Evolutionary conservation across 2,329 filamentous ascomycete genomes (phyloP).

Genomic region (Exophiala alcalophila): DNA sequence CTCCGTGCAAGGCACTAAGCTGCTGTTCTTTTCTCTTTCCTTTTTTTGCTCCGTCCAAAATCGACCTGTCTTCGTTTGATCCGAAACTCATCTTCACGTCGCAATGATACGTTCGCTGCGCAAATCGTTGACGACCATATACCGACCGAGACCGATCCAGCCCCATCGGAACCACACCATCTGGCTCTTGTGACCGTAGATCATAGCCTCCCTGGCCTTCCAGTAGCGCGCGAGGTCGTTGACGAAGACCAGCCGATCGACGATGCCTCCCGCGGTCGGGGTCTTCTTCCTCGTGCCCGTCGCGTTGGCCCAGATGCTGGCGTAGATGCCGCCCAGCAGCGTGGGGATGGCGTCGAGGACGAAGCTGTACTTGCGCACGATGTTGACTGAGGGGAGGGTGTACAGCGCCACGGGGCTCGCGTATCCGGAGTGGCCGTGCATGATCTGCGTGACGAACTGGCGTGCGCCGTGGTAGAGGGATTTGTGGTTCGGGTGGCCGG

Average conservation of each 20-base stretch:
- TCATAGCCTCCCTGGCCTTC: slow-evolving; percentile 81
- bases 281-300: slow-evolving; percentile 21
- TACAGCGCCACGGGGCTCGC: slow-evolving; percentile 78
- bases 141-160: slow-evolving; percentile 86
- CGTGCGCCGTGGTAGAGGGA: slow-evolving; percentile 80
- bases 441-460: slow-evolving; percentile 66
- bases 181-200: slow-evolving; percentile 83
- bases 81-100: slow-evolving; percentile 25
- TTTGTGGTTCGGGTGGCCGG: slow-evolving; percentile 88
- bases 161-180: slow-evolving; percentile 99
- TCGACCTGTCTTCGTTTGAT: no score
- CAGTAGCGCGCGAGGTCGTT: slow-evolving; percentile 63
- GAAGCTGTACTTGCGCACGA: slow-evolving; percentile 77
- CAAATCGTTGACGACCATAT: slow-evolving; percentile 94
- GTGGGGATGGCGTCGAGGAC: slow-evolving; percentile 75
- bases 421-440: slow-evolving; percentile 62
- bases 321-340: slow-evolving; percentile 55
- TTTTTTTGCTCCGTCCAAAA: slow-evolving; percentile 1
- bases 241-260: slow-evolving; percentile 64
- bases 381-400: slow-evolving; percentile 69
- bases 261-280: slow-evolving; percentile 37
- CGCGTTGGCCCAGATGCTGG: slow-evolving; percentile 30
- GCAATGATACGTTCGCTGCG: slow-evolving; percentile 52
- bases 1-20: no score
- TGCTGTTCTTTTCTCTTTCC: neutral